Conservation (phyloP, 768 basidiomycete genomes). For the Mycena amicta region DNA sequence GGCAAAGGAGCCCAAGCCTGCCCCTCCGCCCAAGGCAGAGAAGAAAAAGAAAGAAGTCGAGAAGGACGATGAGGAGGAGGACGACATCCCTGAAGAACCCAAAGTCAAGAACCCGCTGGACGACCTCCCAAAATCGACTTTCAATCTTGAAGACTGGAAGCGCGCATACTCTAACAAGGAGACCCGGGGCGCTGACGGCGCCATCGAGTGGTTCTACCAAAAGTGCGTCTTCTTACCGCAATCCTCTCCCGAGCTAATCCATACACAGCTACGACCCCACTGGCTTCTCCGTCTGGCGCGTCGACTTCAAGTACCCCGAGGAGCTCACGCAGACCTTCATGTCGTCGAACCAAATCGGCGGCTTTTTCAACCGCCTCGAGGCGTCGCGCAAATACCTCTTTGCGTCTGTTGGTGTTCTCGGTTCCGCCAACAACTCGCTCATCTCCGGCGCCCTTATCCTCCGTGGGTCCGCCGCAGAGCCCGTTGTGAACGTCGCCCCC, state of each 20-base stretch:
- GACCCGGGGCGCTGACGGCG: conserved; percentile 79
- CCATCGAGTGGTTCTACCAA: conserved; percentile 96
- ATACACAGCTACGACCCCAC: conserved; percentile 74
- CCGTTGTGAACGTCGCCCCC: conserved; percentile 79
- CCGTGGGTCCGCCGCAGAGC: conserved; percentile 74
- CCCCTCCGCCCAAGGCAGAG: conserved; percentile 61
- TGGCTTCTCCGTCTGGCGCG: conserved; percentile 89
- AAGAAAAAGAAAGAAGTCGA: conserved; percentile 63
- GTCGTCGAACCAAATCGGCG: conserved; percentile 91
- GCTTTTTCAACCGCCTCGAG: conserved; percentile 98
- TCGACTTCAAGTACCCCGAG: conserved; percentile 96
- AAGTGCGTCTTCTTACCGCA: conserved; percentile 58
- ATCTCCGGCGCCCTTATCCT: conserved; percentile 83
- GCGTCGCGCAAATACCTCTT: conserved; percentile 97
- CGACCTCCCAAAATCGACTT: conserved; percentile 80
- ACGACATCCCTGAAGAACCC: conserved; percentile 74
- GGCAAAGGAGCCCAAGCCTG: conserved; percentile 52
- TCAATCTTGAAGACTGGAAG: conserved; percentile 97
- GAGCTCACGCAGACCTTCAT: conserved; percentile 93
- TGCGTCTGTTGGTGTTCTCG: conserved; percentile 90
- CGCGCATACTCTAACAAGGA: conserved; percentile 97
- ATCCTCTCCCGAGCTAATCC: not conserved
- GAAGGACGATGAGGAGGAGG: conserved; percentile 75
- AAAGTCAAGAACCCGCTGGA: conserved; percentile 96
- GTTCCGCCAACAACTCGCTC: conserved; percentile 72